These are phyloP conservation scores for Parafenestella ontariensis DNA, from an alignment of 2,329 filamentous ascomycete species.

Conservation along the genomic window DNA sequence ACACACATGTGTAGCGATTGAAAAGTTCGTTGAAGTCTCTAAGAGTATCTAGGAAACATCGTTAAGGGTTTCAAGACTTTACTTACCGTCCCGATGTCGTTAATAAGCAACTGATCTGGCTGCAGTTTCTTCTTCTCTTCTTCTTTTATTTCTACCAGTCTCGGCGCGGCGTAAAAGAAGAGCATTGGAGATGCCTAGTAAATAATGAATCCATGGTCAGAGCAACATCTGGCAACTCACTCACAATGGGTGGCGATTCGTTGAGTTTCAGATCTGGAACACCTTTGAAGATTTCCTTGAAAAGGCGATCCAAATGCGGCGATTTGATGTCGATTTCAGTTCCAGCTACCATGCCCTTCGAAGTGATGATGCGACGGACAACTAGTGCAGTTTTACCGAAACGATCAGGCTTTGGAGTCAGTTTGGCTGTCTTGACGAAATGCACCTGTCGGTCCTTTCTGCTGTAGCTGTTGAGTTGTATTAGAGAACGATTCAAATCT, in stretches of 20 bases:
- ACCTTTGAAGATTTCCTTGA: constrained; percentile 1
- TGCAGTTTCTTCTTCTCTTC: not conserved
- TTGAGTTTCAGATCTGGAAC: constrained; percentile 1
- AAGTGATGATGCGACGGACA: constrained; percentile 1
- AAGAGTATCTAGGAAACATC: no score
- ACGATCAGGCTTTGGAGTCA: not conserved
- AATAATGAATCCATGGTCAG: not conserved
- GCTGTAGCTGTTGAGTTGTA: not conserved
- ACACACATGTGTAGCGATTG: no score
- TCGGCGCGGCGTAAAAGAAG: not conserved
- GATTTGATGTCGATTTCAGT: constrained; percentile 4
- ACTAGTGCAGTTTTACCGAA: constrained; percentile 4
- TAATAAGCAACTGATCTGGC: constrained; percentile 1
- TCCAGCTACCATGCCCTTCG: not conserved
- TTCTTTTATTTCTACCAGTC: constrained; percentile 1
- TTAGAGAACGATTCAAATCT: not conserved
- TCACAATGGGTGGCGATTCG: constrained; percentile 1
- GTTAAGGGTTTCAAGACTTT: not conserved
- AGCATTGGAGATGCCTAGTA: not conserved
- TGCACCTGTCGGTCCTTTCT: constrained; percentile 2
- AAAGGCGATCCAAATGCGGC: not conserved
- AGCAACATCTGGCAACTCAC: not conserved
- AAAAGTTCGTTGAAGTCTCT: no score
- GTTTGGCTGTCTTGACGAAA: constrained; percentile 1
- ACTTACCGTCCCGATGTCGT: constrained; percentile 1